Conservation (phyloP, 2,329 filamentous ascomycete genomes). For the Phaeosphaeria sp. region DNA sequence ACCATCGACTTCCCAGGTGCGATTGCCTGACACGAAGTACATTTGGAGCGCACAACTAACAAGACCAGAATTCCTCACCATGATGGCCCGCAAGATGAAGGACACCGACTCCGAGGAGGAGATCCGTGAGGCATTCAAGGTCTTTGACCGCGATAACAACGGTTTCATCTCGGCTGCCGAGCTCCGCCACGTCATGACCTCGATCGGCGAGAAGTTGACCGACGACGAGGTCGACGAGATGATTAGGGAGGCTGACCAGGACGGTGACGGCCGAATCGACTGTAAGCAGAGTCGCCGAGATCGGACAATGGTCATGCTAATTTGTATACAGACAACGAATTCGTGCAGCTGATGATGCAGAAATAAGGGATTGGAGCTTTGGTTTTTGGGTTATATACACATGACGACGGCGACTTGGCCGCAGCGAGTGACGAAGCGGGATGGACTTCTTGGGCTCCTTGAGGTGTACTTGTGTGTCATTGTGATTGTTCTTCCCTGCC, state of each 20-base stretch:
- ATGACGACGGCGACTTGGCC: constrained; percentile 36
- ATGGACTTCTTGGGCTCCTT: constrained; percentile 27
- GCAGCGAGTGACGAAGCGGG: constrained; percentile 37
- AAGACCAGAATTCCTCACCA: constrained; percentile 66
- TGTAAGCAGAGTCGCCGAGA: constrained; percentile 52
- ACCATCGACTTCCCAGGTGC: constrained; percentile 70
- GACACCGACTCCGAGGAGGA: constrained; percentile 69
- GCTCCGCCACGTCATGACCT: constrained; percentile 68
- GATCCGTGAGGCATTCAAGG: constrained; percentile 70
- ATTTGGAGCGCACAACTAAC: constrained; percentile 11
- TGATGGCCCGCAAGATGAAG: constrained; percentile 70
- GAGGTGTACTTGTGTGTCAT: constrained; percentile 14
- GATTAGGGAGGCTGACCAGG: constrained; percentile 70
- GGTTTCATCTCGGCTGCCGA: constrained; percentile 70
- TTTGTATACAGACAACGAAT: constrained; percentile 58
- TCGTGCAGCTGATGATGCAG: constrained; percentile 65
- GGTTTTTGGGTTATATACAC: constrained; percentile 39
- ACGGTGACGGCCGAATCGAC: constrained; percentile 70
- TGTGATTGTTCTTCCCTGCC: constrained; percentile 26
- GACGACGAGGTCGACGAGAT: constrained; percentile 70
- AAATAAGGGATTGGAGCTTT: constrained; percentile 49
- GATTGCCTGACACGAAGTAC: not conserved
- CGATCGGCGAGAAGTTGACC: constrained; percentile 69
- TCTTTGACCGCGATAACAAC: constrained; percentile 71
- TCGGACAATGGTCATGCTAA: constrained; percentile 5